Evolutionary conservation across 495 filamentous ascomycete genomes (phyloP), one percentile per base, ranked within the genome.

Genomic region (Daldinia caldariorum): DNA sequence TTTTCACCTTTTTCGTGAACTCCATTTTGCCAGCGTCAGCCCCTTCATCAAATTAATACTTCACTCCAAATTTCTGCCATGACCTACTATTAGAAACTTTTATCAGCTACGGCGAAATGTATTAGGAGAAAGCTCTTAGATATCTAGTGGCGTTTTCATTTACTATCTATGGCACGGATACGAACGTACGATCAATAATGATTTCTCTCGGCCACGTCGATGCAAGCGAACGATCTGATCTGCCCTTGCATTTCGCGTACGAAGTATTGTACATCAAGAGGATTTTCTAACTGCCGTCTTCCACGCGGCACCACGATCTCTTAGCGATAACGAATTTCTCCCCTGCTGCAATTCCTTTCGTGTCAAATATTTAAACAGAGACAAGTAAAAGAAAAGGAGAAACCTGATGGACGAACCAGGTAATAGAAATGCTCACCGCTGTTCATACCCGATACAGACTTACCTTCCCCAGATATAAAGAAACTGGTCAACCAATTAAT

Each of bases 401-500:
- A 57, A 39, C 31, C 51, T 7, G 16, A 62, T 39, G 57, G 31
- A 54, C 22, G 12, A 58, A 9, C 13, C 10, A 39, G 47, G 51
- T 50, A 34, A 54, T 29, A 57, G 26, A n/a, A 20, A 45, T 20
- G 29, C 37, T 60, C 54, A 66, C 53, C 62, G 62, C 58, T 62
- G 62, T 71, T 53, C 22, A 66, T 67, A 60, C 13, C 66, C 61
- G 16, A 67, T 35, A 32, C 49, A 53, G 9, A 10, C 60, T 67
- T 35, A 59, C 26, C 59, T 62, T 61, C 51, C 53, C 64, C 60
- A 57, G 49, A 49, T 61, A 35, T 22, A 51, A 63, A 53, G n/a
- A 55, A 53, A 31, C 45, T 9, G 41, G 34, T 29, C 43, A 63
- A 45, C 63, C 62, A 65, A 69, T 68, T 43, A 47, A 65, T 72